A percentile compares a stretch with the other conserved stretches of the same genome.
These are phyloP conservation scores for Fusarium sp. DNA, from an alignment of 2,329 filamentous ascomycete species.

Conservation along the genomic window DNA sequence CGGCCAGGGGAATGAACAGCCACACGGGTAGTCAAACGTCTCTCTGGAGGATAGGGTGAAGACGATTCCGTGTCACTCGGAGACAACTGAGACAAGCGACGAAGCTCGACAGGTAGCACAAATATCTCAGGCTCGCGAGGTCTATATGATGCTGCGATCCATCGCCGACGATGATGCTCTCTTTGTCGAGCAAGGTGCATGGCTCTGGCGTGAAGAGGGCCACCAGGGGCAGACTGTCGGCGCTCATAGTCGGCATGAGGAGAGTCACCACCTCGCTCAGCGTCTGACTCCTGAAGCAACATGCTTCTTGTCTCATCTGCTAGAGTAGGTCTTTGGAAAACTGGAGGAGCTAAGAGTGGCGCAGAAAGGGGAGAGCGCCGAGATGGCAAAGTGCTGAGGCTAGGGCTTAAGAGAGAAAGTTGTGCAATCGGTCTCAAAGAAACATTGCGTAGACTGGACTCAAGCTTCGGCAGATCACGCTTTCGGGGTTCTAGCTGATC, in stretches of 20 bases:
- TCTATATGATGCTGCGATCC: slow-evolving; percentile 29
- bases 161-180: slow-evolving; percentile 38
- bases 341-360: slow-evolving; percentile 22
- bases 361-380: slow-evolving; percentile 38
- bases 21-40: slow-evolving; percentile 44
- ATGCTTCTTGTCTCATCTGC: slow-evolving; percentile 38
- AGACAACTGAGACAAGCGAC: slow-evolving; percentile 30
- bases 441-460: slow-evolving; percentile 18
- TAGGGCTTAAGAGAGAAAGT: slow-evolving; percentile 18
- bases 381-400: slow-evolving; percentile 10
- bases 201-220: slow-evolving; percentile 27
- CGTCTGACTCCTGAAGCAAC: slow-evolving; percentile 21
- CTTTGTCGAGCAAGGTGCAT: slow-evolving; percentile 43
- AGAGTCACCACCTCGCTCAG: neutral
- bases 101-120: slow-evolving; percentile 45
- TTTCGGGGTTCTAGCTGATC: slow-evolving; percentile 26
- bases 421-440: slow-evolving; percentile 33
- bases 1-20: slow-evolving; percentile 51
- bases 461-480: slow-evolving; percentile 13
- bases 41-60: slow-evolving; percentile 31
- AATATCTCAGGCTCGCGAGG: slow-evolving; percentile 38
- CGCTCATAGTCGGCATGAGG: slow-evolving; percentile 17
- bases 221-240: slow-evolving; percentile 37
- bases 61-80: slow-evolving; percentile 11
- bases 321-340: slow-evolving; percentile 25